Base-by-base conservation (phyloP, 192 early-diverging fungal genomes). In the Coemansia sp. region DNA sequence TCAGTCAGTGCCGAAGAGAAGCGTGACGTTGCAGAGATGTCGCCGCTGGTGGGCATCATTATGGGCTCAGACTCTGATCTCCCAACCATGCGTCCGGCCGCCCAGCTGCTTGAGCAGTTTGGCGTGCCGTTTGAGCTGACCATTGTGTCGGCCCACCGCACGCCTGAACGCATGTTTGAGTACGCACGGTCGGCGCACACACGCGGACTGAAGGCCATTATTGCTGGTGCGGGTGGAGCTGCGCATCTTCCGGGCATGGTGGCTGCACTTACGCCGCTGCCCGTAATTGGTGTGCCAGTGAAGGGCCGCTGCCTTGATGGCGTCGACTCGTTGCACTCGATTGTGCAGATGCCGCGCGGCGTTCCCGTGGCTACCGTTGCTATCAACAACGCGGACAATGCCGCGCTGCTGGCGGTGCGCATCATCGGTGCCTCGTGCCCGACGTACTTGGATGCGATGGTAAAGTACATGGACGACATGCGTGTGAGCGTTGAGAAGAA, bases 241-340 rank as follows among this genome's bases (percentile, higher is more conserved):
- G 97, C 97, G 14, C 96, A 98, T 82, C 84, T 99, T 54, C 97
- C 97, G 5, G 97, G 97, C 22, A 99, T 99, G 97, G 96, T 98
- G 5, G 97, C 97, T 22, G 94, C 94, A 23, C 83, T 97, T 65
- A 98, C 97, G 3, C 91, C 94, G n/a, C 77, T 99, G 15, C 97
- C 95, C 5, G 97, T 99, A 45, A 92, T 99, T 60, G 97, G 97
- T 41, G 95, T 98, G 2, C 97, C 97, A 17, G 92, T 99, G 29
- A 93, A 93, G 48, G 88, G 95, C 38, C 93, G 88, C 67, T 85
- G 86, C 22, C 83, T 99, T 29, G 96, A 98, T 59, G 97, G 97
- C 41, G 90, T 96, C 35, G 97, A 99, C 71, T 99, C 97, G 27
- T 80, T 99, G 56, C 88, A 96, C 62, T 96, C 94, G 38, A 99